Evolutionary conservation across 2,329 filamentous ascomycete species (phyloP), one percentile per base, ranked within the genome.

Genomic region (Thielaviopsis musarum): DNA sequence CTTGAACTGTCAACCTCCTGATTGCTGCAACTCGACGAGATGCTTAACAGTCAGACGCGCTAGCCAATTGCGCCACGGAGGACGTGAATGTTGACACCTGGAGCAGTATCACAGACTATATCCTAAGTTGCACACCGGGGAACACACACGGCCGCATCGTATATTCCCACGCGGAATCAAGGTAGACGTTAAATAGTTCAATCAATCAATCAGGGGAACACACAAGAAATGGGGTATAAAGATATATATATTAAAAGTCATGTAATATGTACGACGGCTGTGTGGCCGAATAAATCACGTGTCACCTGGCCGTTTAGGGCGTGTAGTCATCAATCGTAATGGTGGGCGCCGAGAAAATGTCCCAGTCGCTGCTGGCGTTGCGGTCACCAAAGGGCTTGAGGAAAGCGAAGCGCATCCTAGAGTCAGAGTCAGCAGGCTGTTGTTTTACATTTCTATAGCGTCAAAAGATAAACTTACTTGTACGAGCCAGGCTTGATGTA

Each of bases 401-500:
- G 2, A 62, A 65, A 4, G 66, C 67, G 21, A 69, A 65, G 1
- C 67, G 59, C 53, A 66, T 60, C 0, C 62, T 66, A 55, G 22
- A 45, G 3, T 1, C 9, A 10, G 12, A 3, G 10, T 24, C 38
- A 15, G 59, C n/a, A 38, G 9, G 3, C 24, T 26, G 6, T 26
- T 26, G 3, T 10, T 34, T 34, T 12, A 30, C 24, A 41, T 30
- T 57, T 17, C 6, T 1, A 52, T 15, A 6, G 10, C n/a, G 1
- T 7, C 26, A 7, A 38, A 5, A 41, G 9, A 6, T 21, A 30
- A 45, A 56, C 59, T 59, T 51, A 59, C 59, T 48, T 59, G 21
- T 68, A 68, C n/a, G 63, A 65, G 19, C 67, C 67, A 3, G 64
- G 64, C 19, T 57, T 62, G 21, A 68, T 67, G 28, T 65, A 63